phyloP scores from a whole-genome alignment of 2,329 filamentous ascomycete species.

The Lecanosticta acicola region DNA sequence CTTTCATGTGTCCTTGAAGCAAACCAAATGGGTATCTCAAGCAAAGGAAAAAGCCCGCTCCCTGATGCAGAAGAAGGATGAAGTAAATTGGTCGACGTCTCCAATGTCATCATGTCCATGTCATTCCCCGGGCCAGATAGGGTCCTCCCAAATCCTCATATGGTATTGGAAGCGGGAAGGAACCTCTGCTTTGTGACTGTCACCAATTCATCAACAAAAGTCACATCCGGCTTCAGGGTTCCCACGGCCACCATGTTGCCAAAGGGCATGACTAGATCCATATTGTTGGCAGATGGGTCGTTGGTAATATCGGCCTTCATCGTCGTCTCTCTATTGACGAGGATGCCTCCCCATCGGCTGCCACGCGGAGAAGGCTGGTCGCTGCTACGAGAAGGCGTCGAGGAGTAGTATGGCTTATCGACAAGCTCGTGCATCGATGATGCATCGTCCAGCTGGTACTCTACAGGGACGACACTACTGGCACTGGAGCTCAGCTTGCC shows the following conservation, averaged over 20 bases:
- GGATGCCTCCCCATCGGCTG: constrained; percentile 32
- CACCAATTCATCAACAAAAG: constrained; percentile 37
- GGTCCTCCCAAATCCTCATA: background rate
- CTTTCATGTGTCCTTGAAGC: background rate
- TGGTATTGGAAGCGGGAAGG: constrained; percentile 13
- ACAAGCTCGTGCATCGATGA: constrained; percentile 25
- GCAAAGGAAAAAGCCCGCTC: background rate
- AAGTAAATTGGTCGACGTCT: too few species aligned
- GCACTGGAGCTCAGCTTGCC: constrained; percentile 6
- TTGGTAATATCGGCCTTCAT: constrained; percentile 28
- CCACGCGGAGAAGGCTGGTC: constrained; percentile 2
- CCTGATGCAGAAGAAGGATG: too few species aligned
- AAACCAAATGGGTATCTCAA: background rate
- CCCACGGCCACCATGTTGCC: constrained; percentile 24
- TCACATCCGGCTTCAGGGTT: constrained; percentile 36
- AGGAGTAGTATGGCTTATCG: constrained; percentile 22
- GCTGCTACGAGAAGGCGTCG: constrained; percentile 14
- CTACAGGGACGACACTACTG: constrained; percentile 9
- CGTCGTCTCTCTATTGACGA: constrained; percentile 34
- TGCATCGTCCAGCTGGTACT: constrained; percentile 15
- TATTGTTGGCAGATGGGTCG: constrained; percentile 19
- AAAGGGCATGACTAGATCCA: constrained; percentile 25
- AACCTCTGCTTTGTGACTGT: constrained; percentile 28
- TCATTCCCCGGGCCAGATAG: too few species aligned
- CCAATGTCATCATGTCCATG: background rate